Base-by-base conservation (phyloP, 2,329 filamentous ascomycete genomes). In the Trichoderma pleuroti region DNA sequence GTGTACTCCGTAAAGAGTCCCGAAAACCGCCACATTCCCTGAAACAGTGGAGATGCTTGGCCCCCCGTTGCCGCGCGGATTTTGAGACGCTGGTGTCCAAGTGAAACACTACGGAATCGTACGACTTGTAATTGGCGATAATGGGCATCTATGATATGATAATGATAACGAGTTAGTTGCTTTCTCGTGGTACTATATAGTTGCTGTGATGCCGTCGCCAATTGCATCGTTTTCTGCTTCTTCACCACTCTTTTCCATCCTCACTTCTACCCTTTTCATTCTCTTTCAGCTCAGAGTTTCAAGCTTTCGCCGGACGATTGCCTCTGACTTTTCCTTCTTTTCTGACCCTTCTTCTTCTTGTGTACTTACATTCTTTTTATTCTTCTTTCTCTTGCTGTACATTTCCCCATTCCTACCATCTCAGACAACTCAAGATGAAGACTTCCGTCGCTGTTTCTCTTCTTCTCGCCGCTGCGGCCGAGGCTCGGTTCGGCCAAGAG, bases 231-330 rank as follows among this genome's bases (percentile, higher is more conserved):
- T 67, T 54, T 14, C 28, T 49, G 11, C 18, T 30, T 16, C 64
- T 21, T 30, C 64, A 67, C 36, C 64, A 42, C 24, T 42, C 62
- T 36, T 26, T 57, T 57, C 52, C 54, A 57, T 26, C 34, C 46
- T 42, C 63, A 42, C 42, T 36, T 39, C 21, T 30, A n/a, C 14
- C 30, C 18, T 14, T 56, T 54, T 36, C 34, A 34, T 57, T 49
- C 42, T 67, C 54, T 11, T 7, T 32, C 64, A 30, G 6, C 36
- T 42, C 64, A 57, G 64, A 67, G 64, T 67, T 34, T 57, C 21
- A 67, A 56, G 64, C 64, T 49, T 57, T 67, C 64, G 64, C 64
- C n/a, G 64, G 34, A 8, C 64, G 64, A 42, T 32, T 32, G 64
- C 64, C 64, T 42, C 64, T 57, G 64, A 49, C n/a, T 49, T 49